Conservation (phyloP, 2,329 filamentous ascomycete species). For the Leptosphaerulina australis region DNA sequence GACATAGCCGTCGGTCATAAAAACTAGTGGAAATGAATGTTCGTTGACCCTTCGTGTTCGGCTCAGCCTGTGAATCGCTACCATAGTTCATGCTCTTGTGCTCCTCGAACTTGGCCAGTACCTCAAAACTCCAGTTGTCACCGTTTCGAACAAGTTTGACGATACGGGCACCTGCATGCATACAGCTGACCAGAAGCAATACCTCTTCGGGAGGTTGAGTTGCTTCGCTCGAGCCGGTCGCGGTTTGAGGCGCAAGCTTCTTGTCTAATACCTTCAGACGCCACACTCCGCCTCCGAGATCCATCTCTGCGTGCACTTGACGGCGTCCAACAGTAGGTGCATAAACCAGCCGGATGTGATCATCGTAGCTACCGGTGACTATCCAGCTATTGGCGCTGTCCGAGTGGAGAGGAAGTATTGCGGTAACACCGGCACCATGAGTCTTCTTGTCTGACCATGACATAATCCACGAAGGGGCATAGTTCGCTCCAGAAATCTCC, state of each 20-base stretch:
- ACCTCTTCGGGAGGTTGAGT: slow-evolving; percentile 27
- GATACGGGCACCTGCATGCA: slow-evolving; percentile 86
- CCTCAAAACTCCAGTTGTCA: slow-evolving; percentile 63
- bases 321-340: slow-evolving; percentile 48
- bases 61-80: slow-evolving; percentile 67
- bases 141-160: slow-evolving; percentile 51
- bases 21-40: slow-evolving; percentile 75
- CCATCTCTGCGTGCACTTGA: slow-evolving; percentile 65
- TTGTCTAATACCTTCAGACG: slow-evolving; percentile 68
- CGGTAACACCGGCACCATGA: slow-evolving; percentile 84
- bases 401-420: slow-evolving; percentile 74
- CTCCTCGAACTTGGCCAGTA: slow-evolving; percentile 77
- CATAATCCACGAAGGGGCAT: slow-evolving; percentile 21
- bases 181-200: slow-evolving; percentile 75
- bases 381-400: slow-evolving; percentile 59
- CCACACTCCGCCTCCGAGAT: slow-evolving; percentile 86
- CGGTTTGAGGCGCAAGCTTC: slow-evolving; percentile 19
- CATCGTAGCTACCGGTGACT: slow-evolving; percentile 91
- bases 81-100: slow-evolving; percentile 97
- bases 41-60: slow-evolving; percentile 33
- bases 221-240: slow-evolving; percentile 24
- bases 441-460: slow-evolving; percentile 60
- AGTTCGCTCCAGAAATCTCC: slow-evolving; percentile 4
- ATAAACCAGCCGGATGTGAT: slow-evolving; percentile 72
- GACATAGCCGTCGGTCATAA: slow-evolving; percentile 72